Evolutionary conservation across 2,329 filamentous ascomycete genomes (phyloP).

Genomic region (Dactylellina drechsleri): DNA sequence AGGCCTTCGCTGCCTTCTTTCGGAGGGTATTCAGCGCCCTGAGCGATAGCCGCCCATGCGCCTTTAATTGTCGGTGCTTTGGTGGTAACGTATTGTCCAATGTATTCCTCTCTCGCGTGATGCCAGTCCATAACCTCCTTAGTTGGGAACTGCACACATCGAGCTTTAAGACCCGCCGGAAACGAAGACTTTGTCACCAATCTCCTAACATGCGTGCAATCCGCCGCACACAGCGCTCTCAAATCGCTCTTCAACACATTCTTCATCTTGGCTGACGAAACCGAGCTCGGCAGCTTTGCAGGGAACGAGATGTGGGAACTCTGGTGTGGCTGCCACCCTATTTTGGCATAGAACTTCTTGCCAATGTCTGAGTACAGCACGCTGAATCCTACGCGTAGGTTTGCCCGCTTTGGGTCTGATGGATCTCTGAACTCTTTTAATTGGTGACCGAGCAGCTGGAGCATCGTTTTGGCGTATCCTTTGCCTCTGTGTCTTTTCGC

Average conservation of each 20-base stretch:
- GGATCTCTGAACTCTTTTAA: conserved; percentile 34
- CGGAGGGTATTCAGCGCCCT: conserved; percentile 35
- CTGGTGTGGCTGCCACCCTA: conserved; percentile 50
- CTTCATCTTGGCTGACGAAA: conserved; percentile 26
- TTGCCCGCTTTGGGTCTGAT: conserved; percentile 19
- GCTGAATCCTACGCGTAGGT: conserved; percentile 48
- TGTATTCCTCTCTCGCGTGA: conserved; percentile 52
- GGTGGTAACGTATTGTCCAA: conserved; percentile 43
- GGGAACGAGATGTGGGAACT: conserved; percentile 54
- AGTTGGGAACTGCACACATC: conserved; percentile 48
- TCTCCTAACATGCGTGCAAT: conserved; percentile 38
- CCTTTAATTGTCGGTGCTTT: conserved; percentile 42
- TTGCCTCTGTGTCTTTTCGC: conserved; percentile 46
- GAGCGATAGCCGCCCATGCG: conserved; percentile 32
- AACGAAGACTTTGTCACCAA: conserved; percentile 33
- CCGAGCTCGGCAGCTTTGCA: conserved; percentile 39
- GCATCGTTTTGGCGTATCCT: conserved; percentile 50
- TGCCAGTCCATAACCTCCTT: conserved; percentile 53
- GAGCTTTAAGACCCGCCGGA: conserved; percentile 28
- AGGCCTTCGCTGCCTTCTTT: conserved; percentile 41
- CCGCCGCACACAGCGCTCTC: conserved; percentile 44
- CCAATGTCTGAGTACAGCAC: conserved; percentile 55
- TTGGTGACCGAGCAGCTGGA: conserved; percentile 44
- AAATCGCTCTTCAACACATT: conserved; percentile 51
- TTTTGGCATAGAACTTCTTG: conserved; percentile 49